A percentile compares a stretch with the other conserved stretches of the same genome.
Conservation (phyloP, 2,329 filamentous ascomycete genomes). For the Arthrobotrys megalospora region DNA sequence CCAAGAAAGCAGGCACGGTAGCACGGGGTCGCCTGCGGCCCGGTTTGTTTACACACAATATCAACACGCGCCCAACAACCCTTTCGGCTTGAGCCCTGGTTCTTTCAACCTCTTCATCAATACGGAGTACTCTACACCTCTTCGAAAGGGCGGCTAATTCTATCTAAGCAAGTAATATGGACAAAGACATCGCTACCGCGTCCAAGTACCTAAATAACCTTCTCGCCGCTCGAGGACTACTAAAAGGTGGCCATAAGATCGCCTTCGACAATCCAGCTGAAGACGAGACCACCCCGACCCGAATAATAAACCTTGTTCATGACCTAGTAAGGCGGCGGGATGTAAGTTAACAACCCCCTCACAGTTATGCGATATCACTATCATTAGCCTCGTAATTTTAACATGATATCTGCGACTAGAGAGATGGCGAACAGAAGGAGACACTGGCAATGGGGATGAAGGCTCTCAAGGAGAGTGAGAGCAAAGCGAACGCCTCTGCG, state of each 20-base stretch:
- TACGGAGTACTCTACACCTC: background rate
- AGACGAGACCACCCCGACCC: conserved; percentile 75
- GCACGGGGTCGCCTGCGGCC: conserved; percentile 1
- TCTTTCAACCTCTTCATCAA: background rate
- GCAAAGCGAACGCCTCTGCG: conserved; percentile 66
- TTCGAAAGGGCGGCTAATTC: background rate
- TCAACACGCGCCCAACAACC: conserved; percentile 25
- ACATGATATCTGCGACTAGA: conserved; percentile 70
- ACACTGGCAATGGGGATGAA: conserved; percentile 84
- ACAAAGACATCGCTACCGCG: conserved; percentile 74
- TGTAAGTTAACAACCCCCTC: conserved; percentile 71
- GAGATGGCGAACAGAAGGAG: conserved; percentile 90
- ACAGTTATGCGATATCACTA: too few relatives aligned
- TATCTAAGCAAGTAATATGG: conserved; percentile 18
- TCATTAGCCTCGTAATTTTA: background rate
- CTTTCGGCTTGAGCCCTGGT: background rate
- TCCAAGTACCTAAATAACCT: conserved; percentile 82
- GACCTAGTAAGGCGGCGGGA: conserved; percentile 92
- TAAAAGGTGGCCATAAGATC: conserved; percentile 80
- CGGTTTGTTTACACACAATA: conserved; percentile 57
- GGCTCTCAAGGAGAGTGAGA: conserved; percentile 78
- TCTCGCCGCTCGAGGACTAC: conserved; percentile 76
- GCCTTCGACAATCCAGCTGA: conserved; percentile 83
- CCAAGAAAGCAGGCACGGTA: background rate
- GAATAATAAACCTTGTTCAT: conserved; percentile 93